These are phyloP conservation scores for Pythium coloratum DNA, from an alignment of 352 stramenopile genomes.

Conservation along the genomic window DNA sequence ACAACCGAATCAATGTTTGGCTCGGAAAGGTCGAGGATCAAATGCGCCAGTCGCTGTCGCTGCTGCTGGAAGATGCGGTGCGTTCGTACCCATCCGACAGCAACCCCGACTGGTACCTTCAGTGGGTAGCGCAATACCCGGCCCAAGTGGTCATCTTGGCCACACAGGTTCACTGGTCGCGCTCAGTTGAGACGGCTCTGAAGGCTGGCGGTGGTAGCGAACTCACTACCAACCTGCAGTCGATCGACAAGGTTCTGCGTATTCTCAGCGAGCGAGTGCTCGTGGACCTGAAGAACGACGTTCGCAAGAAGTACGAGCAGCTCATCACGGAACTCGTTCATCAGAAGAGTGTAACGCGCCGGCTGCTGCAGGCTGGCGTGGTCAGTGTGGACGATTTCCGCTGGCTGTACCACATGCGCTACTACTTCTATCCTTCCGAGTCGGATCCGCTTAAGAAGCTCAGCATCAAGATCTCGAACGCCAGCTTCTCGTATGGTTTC, in stretches of 20 bases:
- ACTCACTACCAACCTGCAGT: constrained; percentile 48
- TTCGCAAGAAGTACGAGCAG: constrained; percentile 99
- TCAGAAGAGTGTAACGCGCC: constrained; percentile 97
- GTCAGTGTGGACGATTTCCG: constrained; percentile 93
- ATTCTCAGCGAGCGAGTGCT: constrained; percentile 97
- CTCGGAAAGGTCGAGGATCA: constrained; percentile 95
- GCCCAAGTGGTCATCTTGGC: constrained; percentile 99
- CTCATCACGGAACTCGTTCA: constrained; percentile 99
- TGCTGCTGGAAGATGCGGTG: constrained; percentile 94
- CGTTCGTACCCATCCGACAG: constrained; percentile 71
- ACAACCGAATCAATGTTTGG: constrained; percentile 95
- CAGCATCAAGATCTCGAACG: constrained; percentile 97
- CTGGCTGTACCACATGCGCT: constrained; percentile 99
- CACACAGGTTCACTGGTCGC: constrained; percentile 97
- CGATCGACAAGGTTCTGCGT: constrained; percentile 87
- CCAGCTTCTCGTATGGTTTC: constrained; percentile 99
- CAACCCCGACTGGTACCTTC: constrained; percentile 88
- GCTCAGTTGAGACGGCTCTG: constrained; percentile 91
- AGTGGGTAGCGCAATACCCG: constrained; percentile 97
- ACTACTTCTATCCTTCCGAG: constrained; percentile 93
- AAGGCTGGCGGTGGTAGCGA: constrained; percentile 49
- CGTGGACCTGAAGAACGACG: constrained; percentile 92
- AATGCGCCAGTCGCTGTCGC: constrained; percentile 97
- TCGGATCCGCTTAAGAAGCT: constrained; percentile 91
- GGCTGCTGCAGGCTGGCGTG: constrained; percentile 87